Percentiles rank a stretch among this genome's conserved stretches.
Evolutionary conservation across 805 yeast genomes (phyloP).

Genomic region (Hanseniaspora hatyaiensis): DNA sequence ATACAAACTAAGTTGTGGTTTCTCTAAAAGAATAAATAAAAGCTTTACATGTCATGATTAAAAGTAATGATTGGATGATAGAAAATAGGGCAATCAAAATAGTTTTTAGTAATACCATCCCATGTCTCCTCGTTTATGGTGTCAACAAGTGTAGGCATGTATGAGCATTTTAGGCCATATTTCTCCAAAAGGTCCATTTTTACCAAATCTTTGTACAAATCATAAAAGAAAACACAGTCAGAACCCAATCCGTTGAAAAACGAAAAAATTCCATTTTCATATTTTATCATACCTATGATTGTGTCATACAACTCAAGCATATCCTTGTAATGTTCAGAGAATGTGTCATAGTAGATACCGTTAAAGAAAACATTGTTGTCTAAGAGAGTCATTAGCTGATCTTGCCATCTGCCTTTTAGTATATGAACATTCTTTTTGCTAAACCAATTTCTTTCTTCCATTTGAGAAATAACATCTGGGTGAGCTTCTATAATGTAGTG

Average conservation of each 20-base stretch:
- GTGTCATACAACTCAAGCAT: slow-evolving; percentile 76
- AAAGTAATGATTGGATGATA: slow-evolving; percentile 28
- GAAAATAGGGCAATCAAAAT: slow-evolving; percentile 28
- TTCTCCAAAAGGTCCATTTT: slow-evolving; percentile 58
- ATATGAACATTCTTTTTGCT: slow-evolving; percentile 59
- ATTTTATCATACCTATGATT: slow-evolving; percentile 65
- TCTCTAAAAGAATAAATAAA: no score
- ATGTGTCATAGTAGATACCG: slow-evolving; percentile 89
- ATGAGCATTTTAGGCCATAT: slow-evolving; percentile 64
- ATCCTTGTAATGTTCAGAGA: slow-evolving; percentile 80
- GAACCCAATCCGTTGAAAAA: slow-evolving; percentile 89
- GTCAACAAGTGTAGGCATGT: slow-evolving; percentile 26
- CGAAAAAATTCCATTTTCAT: slow-evolving; percentile 69
- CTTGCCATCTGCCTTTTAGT: slow-evolving; percentile 90
- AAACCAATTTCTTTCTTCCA: slow-evolving; percentile 72
- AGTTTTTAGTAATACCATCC: slow-evolving; percentile 29
- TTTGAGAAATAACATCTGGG: slow-evolving; percentile 68
- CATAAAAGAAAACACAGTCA: slow-evolving; percentile 60
- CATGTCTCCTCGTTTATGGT: slow-evolving; percentile 23
- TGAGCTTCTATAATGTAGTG: slow-evolving; percentile 93
- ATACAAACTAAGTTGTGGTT: no score
- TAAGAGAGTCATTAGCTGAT: slow-evolving; percentile 52
- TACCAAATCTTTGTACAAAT: slow-evolving; percentile 75
- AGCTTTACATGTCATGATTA: slow-evolving; percentile 15
- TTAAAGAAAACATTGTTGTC: slow-evolving; percentile 63